A percentile compares a stretch with the other conserved stretches of the same genome.
These are phyloP conservation scores for Allomyces javanicus DNA, from an alignment of 192 early-diverging fungal genomes.

Conservation along the genomic window DNA sequence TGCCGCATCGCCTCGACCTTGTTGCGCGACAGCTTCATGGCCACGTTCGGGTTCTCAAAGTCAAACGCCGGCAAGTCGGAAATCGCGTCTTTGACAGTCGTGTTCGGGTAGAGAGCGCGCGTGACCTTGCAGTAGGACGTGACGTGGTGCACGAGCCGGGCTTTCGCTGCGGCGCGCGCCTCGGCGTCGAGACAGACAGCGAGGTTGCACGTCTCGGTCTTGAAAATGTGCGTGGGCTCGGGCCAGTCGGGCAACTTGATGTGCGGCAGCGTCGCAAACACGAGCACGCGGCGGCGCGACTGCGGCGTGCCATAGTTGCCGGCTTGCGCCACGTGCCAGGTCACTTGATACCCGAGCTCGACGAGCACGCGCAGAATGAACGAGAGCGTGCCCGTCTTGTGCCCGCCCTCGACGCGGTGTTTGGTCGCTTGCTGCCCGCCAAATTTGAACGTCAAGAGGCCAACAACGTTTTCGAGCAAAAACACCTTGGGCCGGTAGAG, in stretches of 20 bases:
- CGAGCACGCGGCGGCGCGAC: conserved; percentile 39
- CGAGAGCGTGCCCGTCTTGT: conserved; percentile 42
- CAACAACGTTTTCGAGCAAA: conserved; percentile 48
- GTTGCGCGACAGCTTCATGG: neutral
- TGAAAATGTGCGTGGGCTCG: conserved; percentile 11
- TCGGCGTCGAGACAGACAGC: neutral
- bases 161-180: too few species aligned
- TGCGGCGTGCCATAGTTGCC: conserved; percentile 43
- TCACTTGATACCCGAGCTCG: conserved; percentile 44
- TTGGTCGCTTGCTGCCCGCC: conserved; percentile 34
- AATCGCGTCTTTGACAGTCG: conserved; percentile 42
- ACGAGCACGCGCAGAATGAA: conserved; percentile 41
- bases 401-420: conserved; percentile 25
- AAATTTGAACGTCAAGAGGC: conserved; percentile 29
- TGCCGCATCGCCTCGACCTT: neutral
- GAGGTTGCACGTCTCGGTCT: neutral
- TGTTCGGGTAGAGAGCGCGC: conserved; percentile 28
- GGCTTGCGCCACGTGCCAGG: conserved; percentile 42
- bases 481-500: conserved; percentile 46
- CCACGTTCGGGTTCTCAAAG: conserved; percentile 26
- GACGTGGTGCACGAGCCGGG: too few species aligned
- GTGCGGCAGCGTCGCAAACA: conserved; percentile 38
- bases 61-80: conserved; percentile 51
- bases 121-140: neutral
- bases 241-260: conserved; percentile 34